Evolutionary conservation across 1,139 yeast species (phyloP).

Genomic region (Candida tetrigidarum): DNA sequence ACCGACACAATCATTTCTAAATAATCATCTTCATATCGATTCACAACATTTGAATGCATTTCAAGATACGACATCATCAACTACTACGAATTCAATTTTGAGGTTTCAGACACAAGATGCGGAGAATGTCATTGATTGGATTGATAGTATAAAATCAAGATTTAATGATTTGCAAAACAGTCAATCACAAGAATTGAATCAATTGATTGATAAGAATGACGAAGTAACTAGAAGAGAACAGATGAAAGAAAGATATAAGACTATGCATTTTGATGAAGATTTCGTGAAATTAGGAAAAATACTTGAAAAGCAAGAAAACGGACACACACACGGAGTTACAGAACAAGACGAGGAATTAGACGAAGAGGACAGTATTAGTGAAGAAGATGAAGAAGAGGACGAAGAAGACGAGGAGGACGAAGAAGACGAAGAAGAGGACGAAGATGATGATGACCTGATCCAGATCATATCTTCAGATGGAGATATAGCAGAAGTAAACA

Average conservation of each 20-base stretch:
- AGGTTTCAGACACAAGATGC: conserved; percentile 12
- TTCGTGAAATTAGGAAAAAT: conserved; percentile 40
- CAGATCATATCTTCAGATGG: no score
- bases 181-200: conserved; percentile 31
- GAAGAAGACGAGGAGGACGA: conserved; percentile 4
- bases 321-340: conserved; percentile 14
- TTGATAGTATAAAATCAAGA: conserved; percentile 47
- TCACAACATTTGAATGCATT: not conserved
- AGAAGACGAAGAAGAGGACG: conserved; percentile 7
- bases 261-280: conserved; percentile 40
- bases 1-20: not conserved
- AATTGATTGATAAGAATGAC: conserved; percentile 8
- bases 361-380: conserved; percentile 18
- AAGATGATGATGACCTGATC: no score
- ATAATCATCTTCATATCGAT: not conserved
- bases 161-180: conserved; percentile 38
- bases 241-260: conserved; percentile 28
- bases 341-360: conserved; percentile 18
- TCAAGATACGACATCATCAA: not conserved
- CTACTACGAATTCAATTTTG: not conserved
- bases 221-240: conserved; percentile 4
- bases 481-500: not conserved
- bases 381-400: conserved; percentile 16
- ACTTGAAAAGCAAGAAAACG: conserved; percentile 26
- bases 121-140: conserved; percentile 56